Evolutionary conservation across 2,329 filamentous ascomycete species (phyloP).

Genomic region (Rutstroemia sydowiana): DNA sequence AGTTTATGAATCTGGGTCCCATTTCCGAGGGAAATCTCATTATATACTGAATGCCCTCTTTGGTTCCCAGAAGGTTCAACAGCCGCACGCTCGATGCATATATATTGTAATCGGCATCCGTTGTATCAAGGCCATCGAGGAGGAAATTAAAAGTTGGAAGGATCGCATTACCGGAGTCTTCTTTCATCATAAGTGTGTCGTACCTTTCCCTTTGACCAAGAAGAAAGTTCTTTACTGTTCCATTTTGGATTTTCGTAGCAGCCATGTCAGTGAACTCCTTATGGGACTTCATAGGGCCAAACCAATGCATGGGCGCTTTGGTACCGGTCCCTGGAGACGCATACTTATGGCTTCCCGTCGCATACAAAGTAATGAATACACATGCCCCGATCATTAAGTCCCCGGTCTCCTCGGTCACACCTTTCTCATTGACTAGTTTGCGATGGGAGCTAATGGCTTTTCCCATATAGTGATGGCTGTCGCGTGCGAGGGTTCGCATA

Average conservation of each 20-base stretch:
- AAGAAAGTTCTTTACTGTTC: not conserved
- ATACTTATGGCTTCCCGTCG: not conserved
- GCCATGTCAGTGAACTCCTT: slow-evolving; percentile 1
- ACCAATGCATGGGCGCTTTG: slow-evolving; percentile 2
- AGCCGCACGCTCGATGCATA: not conserved
- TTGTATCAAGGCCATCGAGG: not conserved
- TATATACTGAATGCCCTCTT: not conserved
- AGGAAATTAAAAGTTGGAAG: not conserved
- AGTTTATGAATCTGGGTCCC: not conserved
- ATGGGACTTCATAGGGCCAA: not conserved
- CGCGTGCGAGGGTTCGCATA: not conserved
- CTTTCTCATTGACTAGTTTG: not conserved
- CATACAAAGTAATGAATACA: not conserved
- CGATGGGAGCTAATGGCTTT: not conserved
- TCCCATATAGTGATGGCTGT: not conserved
- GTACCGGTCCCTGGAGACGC: not conserved
- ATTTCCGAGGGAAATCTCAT: not conserved
- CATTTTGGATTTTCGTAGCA: not conserved
- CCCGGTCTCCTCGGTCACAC: not conserved
- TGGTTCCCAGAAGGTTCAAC: not conserved
- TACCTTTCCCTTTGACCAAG: too few species aligned
- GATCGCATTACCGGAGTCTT: not conserved
- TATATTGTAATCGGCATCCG: not conserved
- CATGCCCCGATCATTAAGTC: not conserved
- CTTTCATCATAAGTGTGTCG: too few species aligned